Percentiles rank a stretch among this genome's conserved stretches.
Conservation (phyloP, 495 filamentous ascomycete genomes). For the Penicillium mononematosum region DNA sequence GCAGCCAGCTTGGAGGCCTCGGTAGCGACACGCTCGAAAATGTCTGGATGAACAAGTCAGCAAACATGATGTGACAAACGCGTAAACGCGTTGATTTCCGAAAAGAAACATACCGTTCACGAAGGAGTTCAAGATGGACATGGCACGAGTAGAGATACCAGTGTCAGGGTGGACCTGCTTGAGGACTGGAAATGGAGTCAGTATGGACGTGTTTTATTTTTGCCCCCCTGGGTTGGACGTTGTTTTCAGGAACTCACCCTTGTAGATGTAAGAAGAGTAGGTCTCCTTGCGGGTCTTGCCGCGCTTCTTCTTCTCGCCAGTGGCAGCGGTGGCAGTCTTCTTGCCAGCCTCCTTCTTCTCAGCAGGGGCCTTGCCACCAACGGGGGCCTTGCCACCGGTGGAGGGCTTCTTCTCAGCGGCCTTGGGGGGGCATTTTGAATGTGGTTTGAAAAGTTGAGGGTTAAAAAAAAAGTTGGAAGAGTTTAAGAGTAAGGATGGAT, state of each 20-base stretch:
- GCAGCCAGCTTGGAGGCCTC: conserved; percentile 98
- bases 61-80: conserved; percentile 1
- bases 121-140: conserved; percentile 99
- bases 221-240: conserved; percentile 1
- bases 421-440: conserved; percentile 91
- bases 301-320: conserved; percentile 99
- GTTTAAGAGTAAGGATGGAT: conserved; percentile 32
- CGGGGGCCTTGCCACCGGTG: conserved; percentile 94
- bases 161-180: conserved; percentile 99
- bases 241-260: conserved; percentile 64
- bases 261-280: conserved; percentile 99
- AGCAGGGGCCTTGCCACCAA: conserved; percentile 75
- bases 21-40: conserved; percentile 98
- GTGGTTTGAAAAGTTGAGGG: conserved; percentile 26
- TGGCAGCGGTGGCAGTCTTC: conserved; percentile 83
- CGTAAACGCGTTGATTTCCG: conserved; percentile 7
- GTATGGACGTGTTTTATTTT: conserved; percentile 32
- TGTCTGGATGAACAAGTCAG: conserved; percentile 59
- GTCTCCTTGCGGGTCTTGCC: conserved; percentile 99
- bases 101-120: conserved; percentile 80
- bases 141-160: conserved; percentile 99
- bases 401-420: conserved; percentile 95
- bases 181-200: conserved; percentile 62
- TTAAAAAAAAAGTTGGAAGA: conserved; percentile 29
- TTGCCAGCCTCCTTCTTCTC: conserved; percentile 99